Evolutionary conservation across 2,329 filamentous ascomycete genomes (phyloP), one percentile per base, ranked within the genome.

Genomic region (Nigrograna mackinnonii): DNA sequence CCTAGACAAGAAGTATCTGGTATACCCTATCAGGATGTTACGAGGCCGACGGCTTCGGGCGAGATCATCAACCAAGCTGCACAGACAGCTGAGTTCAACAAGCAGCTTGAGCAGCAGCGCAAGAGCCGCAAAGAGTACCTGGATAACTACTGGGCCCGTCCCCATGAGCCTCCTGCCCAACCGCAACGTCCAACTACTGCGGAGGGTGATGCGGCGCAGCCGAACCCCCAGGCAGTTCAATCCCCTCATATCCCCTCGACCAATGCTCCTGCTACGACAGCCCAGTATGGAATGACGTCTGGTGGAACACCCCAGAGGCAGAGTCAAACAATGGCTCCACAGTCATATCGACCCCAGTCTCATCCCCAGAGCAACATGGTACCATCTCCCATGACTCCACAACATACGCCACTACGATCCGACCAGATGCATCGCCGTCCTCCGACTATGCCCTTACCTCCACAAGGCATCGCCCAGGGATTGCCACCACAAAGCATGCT

Each of bases 1-100:
- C 88, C 91, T 17, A 84, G 92, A 52, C 94, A 96, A 70, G 94
- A 97, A 63, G 84, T 96, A 49, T 84, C 87, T 12, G 94, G 91
- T 18, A 9, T 87, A 26, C 62, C 67, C 7, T 99, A 96, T 70
- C 86, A 92, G 67, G 94, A 97, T 65, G 81, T 90, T 55, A 89
- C 86, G 6, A 84, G 91, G 64, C 78, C 89, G 9, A 88, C 86
- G 50, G 82, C 85, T 21, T 79, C 89, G 20, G 77, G 82, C 35
- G 92, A 97, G 58, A 83, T 97, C 40, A 78, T 94, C 52, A 86
- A 87, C 34, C 91, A 96, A 67, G 89, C 91, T 20, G 84, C 89
- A 37, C 89, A 95, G 50, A 87, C 92, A 14, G 89, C 90, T 44
- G 92, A 97, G 55, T 95, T 87, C 73, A 97, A 92, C 73, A 90